Evolutionary conservation across 75 land plant genomes (phyloP).

Genomic region (Ceratopteris richardii): DNA sequence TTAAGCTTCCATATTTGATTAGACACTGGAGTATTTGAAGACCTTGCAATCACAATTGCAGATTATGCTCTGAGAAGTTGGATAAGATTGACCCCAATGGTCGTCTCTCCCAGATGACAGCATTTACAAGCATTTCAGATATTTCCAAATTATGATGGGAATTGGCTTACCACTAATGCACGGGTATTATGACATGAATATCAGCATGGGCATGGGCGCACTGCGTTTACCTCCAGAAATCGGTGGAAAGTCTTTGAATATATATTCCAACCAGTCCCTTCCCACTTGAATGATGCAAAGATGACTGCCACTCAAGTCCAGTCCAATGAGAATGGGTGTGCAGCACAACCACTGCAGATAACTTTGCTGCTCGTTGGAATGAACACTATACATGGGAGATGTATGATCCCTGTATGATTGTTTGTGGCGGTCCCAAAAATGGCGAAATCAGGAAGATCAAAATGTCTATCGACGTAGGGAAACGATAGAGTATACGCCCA

Average conservation of each 20-base stretch:
- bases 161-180: background rate
- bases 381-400: constrained; percentile 95
- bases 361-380: constrained; percentile 86
- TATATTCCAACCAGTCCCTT: no score
- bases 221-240: background rate
- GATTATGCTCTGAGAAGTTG: constrained; percentile 14
- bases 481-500: constrained; percentile 65
- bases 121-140: constrained; percentile 9
- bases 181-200: background rate
- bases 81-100: constrained; percentile 5
- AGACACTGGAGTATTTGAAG: constrained; percentile 17
- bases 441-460: constrained; percentile 65
- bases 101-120: background rate
- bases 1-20: constrained; percentile 5
- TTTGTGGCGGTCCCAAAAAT: constrained; percentile 35
- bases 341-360: constrained; percentile 64
- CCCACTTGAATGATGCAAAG: no score
- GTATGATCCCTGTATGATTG: constrained; percentile 75
- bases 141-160: constrained; percentile 8
- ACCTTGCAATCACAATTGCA: constrained; percentile 11
- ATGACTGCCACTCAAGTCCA: no score
- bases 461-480: constrained; percentile 70
- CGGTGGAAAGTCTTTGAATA: no score
- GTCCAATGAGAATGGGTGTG: constrained; percentile 93
- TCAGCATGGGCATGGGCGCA: no score